A percentile compares a stretch with the other conserved stretches of the same genome.
Evolutionary conservation across 257 asterid genomes (phyloP).

Genomic region (Craterostigma plantagineum): DNA sequence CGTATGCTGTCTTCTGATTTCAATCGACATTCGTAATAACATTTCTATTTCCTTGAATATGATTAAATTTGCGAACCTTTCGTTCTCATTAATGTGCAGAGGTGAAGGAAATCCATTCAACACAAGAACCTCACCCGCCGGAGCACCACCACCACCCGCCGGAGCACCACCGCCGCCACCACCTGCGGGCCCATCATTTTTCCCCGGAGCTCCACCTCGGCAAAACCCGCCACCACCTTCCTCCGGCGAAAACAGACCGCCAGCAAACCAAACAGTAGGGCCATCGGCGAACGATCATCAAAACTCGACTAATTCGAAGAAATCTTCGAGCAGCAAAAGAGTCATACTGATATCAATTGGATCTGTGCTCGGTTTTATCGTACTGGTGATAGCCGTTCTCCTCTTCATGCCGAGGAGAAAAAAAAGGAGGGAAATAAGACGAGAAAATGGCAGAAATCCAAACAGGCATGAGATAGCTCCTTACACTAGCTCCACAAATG

Average conservation of each 20-base stretch:
- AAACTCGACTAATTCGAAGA: conserved; percentile 27
- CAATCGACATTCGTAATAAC: too few relatives aligned
- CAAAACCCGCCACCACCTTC: conserved; percentile 1
- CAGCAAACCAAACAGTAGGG: conserved; percentile 43
- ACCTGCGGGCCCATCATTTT: conserved; percentile 8
- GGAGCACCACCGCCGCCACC: conserved; percentile 23
- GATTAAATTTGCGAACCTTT: too few relatives aligned
- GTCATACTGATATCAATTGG: conserved; percentile 76
- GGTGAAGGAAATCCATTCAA: conserved; percentile 67
- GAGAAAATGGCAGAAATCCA: conserved; percentile 33
- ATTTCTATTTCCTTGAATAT: background rate
- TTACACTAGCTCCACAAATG: conserved; percentile 37
- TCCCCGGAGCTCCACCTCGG: too few relatives aligned
- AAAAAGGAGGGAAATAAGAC: conserved; percentile 23
- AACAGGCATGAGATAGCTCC: conserved; percentile 75
- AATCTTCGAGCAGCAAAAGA: conserved; percentile 30
- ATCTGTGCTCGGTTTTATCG: conserved; percentile 35
- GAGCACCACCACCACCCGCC: too few relatives aligned
- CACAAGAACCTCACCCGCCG: conserved; percentile 28
- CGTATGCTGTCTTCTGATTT: conserved; percentile 3
- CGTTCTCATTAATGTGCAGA: conserved; percentile 49
- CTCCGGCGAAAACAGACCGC: conserved; percentile 45
- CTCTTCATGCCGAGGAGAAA: conserved; percentile 57
- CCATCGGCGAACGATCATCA: conserved; percentile 57
- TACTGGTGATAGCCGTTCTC: conserved; percentile 46